Base-by-base conservation (phyloP, 176 grass and related monocot species). In the Phoenix dactylifera region DNA sequence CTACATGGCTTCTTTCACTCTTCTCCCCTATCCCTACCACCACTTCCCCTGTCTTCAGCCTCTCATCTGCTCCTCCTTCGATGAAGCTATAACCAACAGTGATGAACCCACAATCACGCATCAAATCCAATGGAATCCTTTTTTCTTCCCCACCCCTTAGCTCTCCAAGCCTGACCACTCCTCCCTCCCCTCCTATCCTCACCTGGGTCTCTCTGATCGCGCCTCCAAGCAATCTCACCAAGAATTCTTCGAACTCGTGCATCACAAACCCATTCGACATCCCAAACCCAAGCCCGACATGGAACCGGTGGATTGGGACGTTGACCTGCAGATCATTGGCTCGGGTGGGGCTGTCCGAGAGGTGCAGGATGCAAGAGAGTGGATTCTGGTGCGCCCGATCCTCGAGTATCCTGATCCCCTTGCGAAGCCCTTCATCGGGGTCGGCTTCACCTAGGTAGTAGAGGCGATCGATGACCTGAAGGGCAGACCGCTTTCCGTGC, bases 241-340 rank as follows among this genome's bases (percentile, higher is more conserved):
- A 69, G 26, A 93, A 81, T 17, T 98, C 88, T 76, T 98, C 88
- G 6, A 98, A 98, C 50, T 98, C 82, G 6, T 89, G 82, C 85
- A 98, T 98, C 26, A 86, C 76, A 23, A 92, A 82, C 63, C 81
- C 85, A 57, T 68, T 89, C 22, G 83, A 80, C 63, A 80, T 75
- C 24, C 88, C 79, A 1, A 92, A 98, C 9, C 88, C 88, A 1
- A 81, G 81, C 12, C 94, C 94, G 0, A 98, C 83, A 19, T 98
- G 80, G 56, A 88, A 92, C 78, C 81, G 82, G 67, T 98, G 80
- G 7, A 98, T 62, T 1, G 76, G 70, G 55, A 89, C 74, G 28
- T 51, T 73, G 22, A 70, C 64, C 26, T 56, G 56, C 55, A 77
- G 76, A 58, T 64, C 10, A 51, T 77, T 67, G 63, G 56, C 57